Evolutionary conservation across 768 basidiomycete species (phyloP), one percentile per base, ranked within the genome.

Genomic region (Lactifluus subvellereus): DNA sequence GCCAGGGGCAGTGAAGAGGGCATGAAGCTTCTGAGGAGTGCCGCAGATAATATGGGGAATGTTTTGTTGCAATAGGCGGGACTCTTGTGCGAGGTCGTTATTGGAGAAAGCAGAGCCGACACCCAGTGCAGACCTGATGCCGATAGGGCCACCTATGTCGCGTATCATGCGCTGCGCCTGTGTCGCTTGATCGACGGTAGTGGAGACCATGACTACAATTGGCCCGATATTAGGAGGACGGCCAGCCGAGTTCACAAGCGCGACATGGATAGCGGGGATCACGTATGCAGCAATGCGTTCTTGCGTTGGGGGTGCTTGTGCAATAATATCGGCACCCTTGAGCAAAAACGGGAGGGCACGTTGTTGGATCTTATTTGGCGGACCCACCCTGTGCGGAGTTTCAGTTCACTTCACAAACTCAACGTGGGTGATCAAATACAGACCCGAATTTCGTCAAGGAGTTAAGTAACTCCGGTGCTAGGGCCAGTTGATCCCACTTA

Each of bases 331-430:
- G 42, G 93, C 85, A 8, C 94, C 95, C 56, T 89, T 84, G 38
- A 98, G 80, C 62, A 99, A 84, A 77, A 98, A 98, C 7, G 97
- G 97, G 54, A 99, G 78, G 50, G 97, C 95, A 53, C 96, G 84
- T 71, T 96, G 94, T 75, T 98, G 97, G 67, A 99, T 97, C 79
- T 99, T 99, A 75, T 98, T 98, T 6, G 97, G 97, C 2, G 97
- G 97, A 0, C 96, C 95, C 65, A 98, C 88, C 47, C 94, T 95
- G 70, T 30, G 60, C 64, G 37, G 60, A 58, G 58, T 57, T 53
- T 52, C 32, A 64, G 22, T 35, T 20, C 35, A 37, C 4, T 32
- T 57, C 52, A 20, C 50, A 54, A 22, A 55, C 48, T 61, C 54
- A 57, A 27, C 61, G 64, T 45, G 57, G 32, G 57, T 33, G 16